Percentiles rank a stretch among this genome's conserved stretches.
phyloP scores from a whole-genome alignment of 495 filamentous ascomycete genomes.

The Penicillium bovifimosum region DNA sequence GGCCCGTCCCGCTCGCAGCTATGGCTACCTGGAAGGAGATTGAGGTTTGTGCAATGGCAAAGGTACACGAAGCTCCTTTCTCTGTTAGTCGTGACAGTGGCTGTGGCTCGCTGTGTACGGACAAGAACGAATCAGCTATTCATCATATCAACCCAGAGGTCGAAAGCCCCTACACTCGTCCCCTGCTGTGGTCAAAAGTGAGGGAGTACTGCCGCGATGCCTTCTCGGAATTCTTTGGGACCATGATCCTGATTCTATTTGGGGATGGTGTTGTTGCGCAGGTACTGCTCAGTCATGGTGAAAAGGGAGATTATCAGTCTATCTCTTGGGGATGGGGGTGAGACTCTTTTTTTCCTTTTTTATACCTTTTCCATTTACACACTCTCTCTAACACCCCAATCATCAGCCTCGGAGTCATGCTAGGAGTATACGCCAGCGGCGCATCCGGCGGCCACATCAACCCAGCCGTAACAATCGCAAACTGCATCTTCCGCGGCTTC shows the following conservation, averaged over 20 bases:
- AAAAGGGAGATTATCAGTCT: constrained; percentile 53
- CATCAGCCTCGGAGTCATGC: constrained; percentile 52
- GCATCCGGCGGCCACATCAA: constrained; percentile 59
- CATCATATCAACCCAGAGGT: constrained; percentile 8
- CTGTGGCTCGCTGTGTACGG: constrained; percentile 14
- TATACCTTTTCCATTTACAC: not conserved
- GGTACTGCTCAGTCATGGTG: constrained; percentile 45
- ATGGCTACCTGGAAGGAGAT: constrained; percentile 11
- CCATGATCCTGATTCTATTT: constrained; percentile 58
- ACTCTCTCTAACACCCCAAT: constrained; percentile 4
- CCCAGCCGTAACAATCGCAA: constrained; percentile 58
- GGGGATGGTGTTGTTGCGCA: constrained; percentile 59
- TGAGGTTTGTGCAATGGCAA: constrained; percentile 15
- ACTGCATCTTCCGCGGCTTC: constrained; percentile 55
- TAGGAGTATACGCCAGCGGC: constrained; percentile 59
- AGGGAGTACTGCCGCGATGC: constrained; percentile 47
- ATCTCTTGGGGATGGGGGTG: constrained; percentile 61
- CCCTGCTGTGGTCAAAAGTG: constrained; percentile 44
- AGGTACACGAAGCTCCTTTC: constrained; percentile 8
- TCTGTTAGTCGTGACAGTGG: constrained; percentile 12
- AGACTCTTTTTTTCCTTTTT: constrained; percentile 15
- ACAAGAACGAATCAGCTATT: constrained; percentile 15
- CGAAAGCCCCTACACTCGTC: constrained; percentile 7
- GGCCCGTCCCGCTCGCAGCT: not conserved
- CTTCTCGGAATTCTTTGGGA: constrained; percentile 60